These are phyloP conservation scores for Plenodomus lindquistii DNA, from an alignment of 2,329 filamentous ascomycete genomes.

Conservation along the genomic window DNA sequence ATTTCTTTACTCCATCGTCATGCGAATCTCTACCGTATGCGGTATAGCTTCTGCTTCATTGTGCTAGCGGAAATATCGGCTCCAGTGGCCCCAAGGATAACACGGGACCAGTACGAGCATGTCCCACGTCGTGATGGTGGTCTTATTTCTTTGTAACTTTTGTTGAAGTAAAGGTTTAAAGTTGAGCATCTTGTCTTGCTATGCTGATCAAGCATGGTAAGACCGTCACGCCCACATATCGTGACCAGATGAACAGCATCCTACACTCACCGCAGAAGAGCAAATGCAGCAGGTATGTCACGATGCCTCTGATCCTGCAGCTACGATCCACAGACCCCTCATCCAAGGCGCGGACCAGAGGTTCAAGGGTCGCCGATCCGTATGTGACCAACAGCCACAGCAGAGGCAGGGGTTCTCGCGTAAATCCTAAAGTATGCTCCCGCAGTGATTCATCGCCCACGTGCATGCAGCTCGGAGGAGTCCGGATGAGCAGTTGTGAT, in stretches of 20 bases:
- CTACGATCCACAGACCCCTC: constrained; percentile 11
- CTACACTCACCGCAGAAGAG: background rate
- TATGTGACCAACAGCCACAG: background rate
- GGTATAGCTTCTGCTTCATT: constrained; percentile 11
- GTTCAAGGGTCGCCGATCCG: too few species aligned
- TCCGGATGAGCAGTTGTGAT: constrained; percentile 19
- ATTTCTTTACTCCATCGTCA: constrained; percentile 2
- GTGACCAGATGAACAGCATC: background rate
- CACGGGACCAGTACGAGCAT: background rate
- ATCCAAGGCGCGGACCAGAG: constrained; percentile 5
- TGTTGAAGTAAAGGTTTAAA: background rate
- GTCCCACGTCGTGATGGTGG: background rate
- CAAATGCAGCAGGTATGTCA: background rate
- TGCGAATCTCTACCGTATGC: constrained; percentile 15
- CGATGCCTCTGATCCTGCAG: constrained; percentile 9
- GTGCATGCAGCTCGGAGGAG: constrained; percentile 17
- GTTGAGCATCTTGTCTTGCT: background rate
- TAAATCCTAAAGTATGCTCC: too few species aligned
- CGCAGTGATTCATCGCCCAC: background rate
- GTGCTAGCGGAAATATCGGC: background rate
- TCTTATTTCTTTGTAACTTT: background rate
- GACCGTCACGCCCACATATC: constrained; percentile 2
- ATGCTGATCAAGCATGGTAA: background rate
- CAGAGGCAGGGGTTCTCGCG: background rate
- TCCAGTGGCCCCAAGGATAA: background rate